Base-by-base conservation (phyloP, 2,329 filamentous ascomycete genomes). In the Colletotrichum lindemuthianum region DNA sequence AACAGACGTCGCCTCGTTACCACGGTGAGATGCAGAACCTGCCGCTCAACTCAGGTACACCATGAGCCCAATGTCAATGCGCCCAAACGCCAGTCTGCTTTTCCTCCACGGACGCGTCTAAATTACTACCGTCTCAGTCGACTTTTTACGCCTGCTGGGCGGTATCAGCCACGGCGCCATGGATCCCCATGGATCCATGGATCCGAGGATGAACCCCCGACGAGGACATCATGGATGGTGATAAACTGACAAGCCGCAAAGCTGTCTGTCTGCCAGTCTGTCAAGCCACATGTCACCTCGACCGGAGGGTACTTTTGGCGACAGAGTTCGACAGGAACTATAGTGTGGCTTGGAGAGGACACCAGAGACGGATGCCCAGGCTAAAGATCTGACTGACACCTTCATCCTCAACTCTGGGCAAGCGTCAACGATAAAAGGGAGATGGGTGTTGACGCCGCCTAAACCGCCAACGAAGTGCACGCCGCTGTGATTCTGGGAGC, bases 121-220 rank as follows among this genome's bases (percentile, higher is more conserved):
- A 48, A 63, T 65, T 65, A 48, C 41, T 8, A 36, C 33, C 52
- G 58, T 63, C 58, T 57, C 51, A 65, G 45, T 43, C 11, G 41
- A 43, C 41, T 43, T 15, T 12, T 24, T 24, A 24, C 24, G 24
- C 24, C 24, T 24, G 24, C 24, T 24, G 24, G 24, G 24, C 24
- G 24, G 24, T 24, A 24, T 24, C 24, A 24, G 24, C 24, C 24
- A 24, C 5, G 24, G 24, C 24, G 24, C 24, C 24, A 24, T 24
- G 24, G 24, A 24, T 24, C 24, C 24, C 24, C 24, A 24, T 4
- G 24, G 24, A 24, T 4, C 24, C 24, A 24, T 43, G 24, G 24
- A 24, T 24, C 24, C 24, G 24, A 24, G 24, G 24, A 24, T 24
- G 4, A 24, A 24, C 24, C 24, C 5, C 24, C 24, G 24, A 24